phyloP scores from a whole-genome alignment of 2,329 filamentous ascomycete genomes.

The Fusarium sarcochroum region DNA sequence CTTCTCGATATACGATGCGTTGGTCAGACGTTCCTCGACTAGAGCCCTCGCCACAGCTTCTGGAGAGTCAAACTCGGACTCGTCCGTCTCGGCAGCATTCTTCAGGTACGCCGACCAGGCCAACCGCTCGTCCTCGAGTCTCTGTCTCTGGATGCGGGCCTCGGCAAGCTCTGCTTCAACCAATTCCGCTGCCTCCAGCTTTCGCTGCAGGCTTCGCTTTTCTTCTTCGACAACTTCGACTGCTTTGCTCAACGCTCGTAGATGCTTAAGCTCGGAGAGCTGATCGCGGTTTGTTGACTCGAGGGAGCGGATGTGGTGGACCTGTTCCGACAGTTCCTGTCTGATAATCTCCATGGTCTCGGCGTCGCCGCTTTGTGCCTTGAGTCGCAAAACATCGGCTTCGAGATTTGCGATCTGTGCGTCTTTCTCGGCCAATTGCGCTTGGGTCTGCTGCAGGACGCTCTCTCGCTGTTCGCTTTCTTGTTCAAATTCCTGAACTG shows the following conservation, averaged over 20 bases:
- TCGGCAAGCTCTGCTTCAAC: slow-evolving; percentile 84
- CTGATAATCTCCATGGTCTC: slow-evolving; percentile 90
- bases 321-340: slow-evolving; percentile 89
- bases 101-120: slow-evolving; percentile 91
- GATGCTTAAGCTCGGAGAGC: slow-evolving; percentile 81
- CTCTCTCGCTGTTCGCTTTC: slow-evolving; percentile 70
- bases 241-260: slow-evolving; percentile 86
- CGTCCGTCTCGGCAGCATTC: slow-evolving; percentile 71
- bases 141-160: slow-evolving; percentile 83
- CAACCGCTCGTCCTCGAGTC: slow-evolving; percentile 88
- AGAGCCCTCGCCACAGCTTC: slow-evolving; percentile 89
- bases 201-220: slow-evolving; percentile 85
- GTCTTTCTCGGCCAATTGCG: slow-evolving; percentile 78
- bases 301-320: slow-evolving; percentile 88
- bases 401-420: slow-evolving; percentile 81
- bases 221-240: slow-evolving; percentile 96
- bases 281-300: slow-evolving; percentile 88
- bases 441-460: slow-evolving; percentile 72
- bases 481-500: slow-evolving; percentile 70
- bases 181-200: slow-evolving; percentile 79
- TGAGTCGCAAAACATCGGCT: slow-evolving; percentile 85
- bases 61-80: slow-evolving; percentile 87
- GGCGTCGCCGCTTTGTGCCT: slow-evolving; percentile 87
- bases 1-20: slow-evolving; percentile 83
- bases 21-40: slow-evolving; percentile 84